Base-by-base conservation (phyloP, 1,284 basidiomycete species). In the Ustilago nuda region DNA sequence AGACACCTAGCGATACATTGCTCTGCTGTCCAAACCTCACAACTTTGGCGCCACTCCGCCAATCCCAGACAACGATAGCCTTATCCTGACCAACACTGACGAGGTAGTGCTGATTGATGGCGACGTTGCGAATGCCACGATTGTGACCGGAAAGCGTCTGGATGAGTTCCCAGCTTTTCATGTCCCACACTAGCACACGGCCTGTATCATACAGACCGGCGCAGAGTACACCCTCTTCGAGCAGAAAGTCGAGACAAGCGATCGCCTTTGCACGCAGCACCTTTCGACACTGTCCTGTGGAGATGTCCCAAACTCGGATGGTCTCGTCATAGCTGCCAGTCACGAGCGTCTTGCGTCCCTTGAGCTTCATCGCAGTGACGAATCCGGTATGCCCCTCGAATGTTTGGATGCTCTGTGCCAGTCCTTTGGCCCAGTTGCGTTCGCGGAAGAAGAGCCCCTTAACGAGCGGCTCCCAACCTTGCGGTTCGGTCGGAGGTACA, bases 121-220 rank as follows among this genome's bases (percentile, higher is more conserved):
- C 94, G 52, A 94, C 92, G n/a, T 93, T 92, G 30, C 92, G 90
- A 62, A 93, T 93, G 39, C 92, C 73, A 72, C 71, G 74, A 55
- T 87, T 84, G 73, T 88, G 88, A 1, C 94, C 94, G 0, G 91
- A 90, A n/a, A 95, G 89, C 9, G 86, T 86, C 92, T 88, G 86
- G 91, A 92, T 68, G 52, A 78, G 72, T 30, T 67, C 76, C 72
- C 66, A 82, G 50, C 54, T 76, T 59, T 67, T 64, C 69, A 61
- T 72, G 55, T 71, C 61, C 66, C 52, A 76, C 39, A 66, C 64
- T 52, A 69, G 80, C 66, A 85, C 75, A 80, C 87, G 83, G 13
- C 94, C 94, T 59, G 95, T 92, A 81, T 96, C 94, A 76, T 95
- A 94, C 86, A 94, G 94, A 0, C 94, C 94, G 27, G 93, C 93